Conservation (phyloP, 2,329 filamentous ascomycete species). For the Colletotrichum spaethianum region DNA sequence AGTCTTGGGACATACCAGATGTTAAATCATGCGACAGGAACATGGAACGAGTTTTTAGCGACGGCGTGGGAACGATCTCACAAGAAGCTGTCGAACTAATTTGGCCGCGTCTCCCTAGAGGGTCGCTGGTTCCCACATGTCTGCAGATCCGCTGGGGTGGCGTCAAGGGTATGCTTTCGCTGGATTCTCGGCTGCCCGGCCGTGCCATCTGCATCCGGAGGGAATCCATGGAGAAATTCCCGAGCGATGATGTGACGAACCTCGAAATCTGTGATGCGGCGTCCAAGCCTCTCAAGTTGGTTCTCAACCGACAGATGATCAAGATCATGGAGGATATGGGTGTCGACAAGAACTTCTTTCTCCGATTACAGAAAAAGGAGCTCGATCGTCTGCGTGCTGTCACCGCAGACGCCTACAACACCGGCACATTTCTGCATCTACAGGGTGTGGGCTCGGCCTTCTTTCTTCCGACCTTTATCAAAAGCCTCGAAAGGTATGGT, state of each 20-base stretch:
- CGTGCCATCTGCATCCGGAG: conserved; percentile 73
- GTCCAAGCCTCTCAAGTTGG: conserved; percentile 76
- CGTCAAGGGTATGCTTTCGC: conserved; percentile 83
- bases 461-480: conserved; percentile 74
- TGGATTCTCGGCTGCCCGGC: conserved; percentile 74
- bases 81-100: conserved; percentile 70
- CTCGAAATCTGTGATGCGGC: conserved; percentile 82
- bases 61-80: conserved; percentile 85
- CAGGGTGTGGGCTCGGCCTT: conserved; percentile 74
- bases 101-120: conserved; percentile 66
- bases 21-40: conserved; percentile 61
- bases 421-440: conserved; percentile 74
- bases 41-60: conserved; percentile 75
- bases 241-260: conserved; percentile 65
- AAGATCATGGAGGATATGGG: conserved; percentile 89
- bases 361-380: conserved; percentile 74
- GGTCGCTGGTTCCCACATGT: conserved; percentile 69
- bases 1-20: conserved; percentile 59
- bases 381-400: conserved; percentile 72
- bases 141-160: conserved; percentile 83
- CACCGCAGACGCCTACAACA: conserved; percentile 71
- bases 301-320: conserved; percentile 85
- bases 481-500: conserved; percentile 67
- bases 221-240: conserved; percentile 85
- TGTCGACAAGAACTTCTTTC: conserved; percentile 71